Evolutionary conservation across 345 rosid species (phyloP), one percentile per base, ranked within the genome.

Genomic region (Hirschfeldia incana): DNA sequence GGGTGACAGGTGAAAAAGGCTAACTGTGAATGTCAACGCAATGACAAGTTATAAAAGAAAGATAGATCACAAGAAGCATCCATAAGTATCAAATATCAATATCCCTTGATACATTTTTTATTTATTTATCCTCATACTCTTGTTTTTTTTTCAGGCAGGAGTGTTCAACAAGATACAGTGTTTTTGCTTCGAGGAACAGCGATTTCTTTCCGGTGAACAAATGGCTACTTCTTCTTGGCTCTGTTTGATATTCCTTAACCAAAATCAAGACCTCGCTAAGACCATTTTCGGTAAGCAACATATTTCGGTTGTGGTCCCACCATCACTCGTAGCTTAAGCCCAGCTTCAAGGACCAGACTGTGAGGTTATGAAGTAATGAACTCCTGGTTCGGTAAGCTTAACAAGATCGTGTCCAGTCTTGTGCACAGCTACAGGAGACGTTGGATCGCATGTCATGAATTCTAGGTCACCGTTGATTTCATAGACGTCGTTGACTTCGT

Each of bases 101-200:
- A 30, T 75, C 11, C 44, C 53, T 6, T 29, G 3, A 1, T 32
- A 64, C 16, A 55, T 26, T 21, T 0, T 27, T 1, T 42, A 12
- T 29, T 17, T 12, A 21, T 69, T 2, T 46, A 37, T 70, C 26
- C 65, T 69, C 11, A 7, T 8, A 66, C 26, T 69, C 68, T 10
- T 65, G n/a, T 6, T 70, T 8, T 30, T 46, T 6, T 79, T 51
- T 15, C 89, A 94, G 98, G 98, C 98, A 58, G 98, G 87, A 29
- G 89, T 94, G 85, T 94, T 94, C 86, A 94, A 94, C 67, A 92
- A 94, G 85, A 94, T 94, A 73, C 98, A 94, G 68, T 91, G 97
- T 68, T 94, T 94, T 81, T 94, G 98, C 89, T 94, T 91, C 16
- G 97, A 94, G 83, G 97, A 94, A 84, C 97, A 94, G 82, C 94